Conservation (phyloP, 805 yeast genomes). For the Debaryomyces maramus region DNA sequence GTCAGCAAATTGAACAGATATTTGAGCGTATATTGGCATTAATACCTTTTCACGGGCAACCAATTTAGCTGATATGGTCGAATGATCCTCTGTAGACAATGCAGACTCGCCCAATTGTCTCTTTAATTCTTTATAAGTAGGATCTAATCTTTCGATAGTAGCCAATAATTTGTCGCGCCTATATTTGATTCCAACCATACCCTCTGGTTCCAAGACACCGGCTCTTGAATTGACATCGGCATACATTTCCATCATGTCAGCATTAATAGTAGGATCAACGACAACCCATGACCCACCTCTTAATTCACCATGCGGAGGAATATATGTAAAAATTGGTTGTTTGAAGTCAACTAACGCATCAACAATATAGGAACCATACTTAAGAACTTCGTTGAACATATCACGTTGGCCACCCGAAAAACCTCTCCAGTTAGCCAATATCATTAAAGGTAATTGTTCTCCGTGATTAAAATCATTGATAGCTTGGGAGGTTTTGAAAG, state of each 20-base stretch:
- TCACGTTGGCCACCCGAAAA: conserved; percentile 99
- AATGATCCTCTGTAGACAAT: conserved; percentile 63
- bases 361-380: conserved; percentile 95
- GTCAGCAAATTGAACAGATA: conserved; percentile 95
- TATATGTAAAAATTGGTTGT: conserved; percentile 95
- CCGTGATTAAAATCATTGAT: conserved; percentile 96
- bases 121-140: conserved; percentile 67
- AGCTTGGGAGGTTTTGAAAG: conserved; percentile 98
- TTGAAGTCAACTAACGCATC: conserved; percentile 95
- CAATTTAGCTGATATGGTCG: conserved; percentile 62
- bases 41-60: conserved; percentile 76
- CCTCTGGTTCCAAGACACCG: conserved; percentile 98
- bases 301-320: conserved; percentile 97
- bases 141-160: conserved; percentile 91
- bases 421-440: conserved; percentile 99
- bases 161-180: conserved; percentile 86
- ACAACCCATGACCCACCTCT: conserved; percentile 99
- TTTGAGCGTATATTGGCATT: conserved; percentile 86
- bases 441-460: conserved; percentile 96
- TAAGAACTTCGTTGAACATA: conserved; percentile 97
- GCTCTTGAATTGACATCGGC: conserved; percentile 95
- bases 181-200: conserved; percentile 98
- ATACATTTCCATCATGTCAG: conserved; percentile 99
- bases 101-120: conserved; percentile 52
- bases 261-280: conserved; percentile 95